These are phyloP conservation scores for Croton setiger DNA, from an alignment of 441 rosid species.

Conservation along the genomic window DNA sequence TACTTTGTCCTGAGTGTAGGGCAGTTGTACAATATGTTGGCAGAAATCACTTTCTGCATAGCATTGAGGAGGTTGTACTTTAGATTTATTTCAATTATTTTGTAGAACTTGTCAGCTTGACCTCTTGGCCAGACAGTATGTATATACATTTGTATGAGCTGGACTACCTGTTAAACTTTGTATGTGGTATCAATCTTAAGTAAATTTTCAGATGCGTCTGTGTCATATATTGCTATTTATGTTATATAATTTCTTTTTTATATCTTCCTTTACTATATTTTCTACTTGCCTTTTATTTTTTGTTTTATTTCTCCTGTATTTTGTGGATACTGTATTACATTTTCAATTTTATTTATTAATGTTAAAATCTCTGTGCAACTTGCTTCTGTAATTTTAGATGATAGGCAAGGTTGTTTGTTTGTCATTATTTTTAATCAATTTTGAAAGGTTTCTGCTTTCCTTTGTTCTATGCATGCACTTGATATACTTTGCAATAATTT, in stretches of 20 bases:
- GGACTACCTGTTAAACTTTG: neutral
- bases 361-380: neutral
- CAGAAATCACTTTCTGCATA: conserved; percentile 75
- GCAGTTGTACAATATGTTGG: conserved; percentile 80
- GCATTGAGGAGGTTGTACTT: conserved; percentile 68
- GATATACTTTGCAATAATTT: too few relatives aligned
- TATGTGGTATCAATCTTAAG: neutral
- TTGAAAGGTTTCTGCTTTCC: neutral
- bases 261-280: neutral
- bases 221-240: neutral
- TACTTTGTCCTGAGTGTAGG: conserved; percentile 96
- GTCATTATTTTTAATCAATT: neutral
- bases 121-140: neutral
- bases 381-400: neutral
- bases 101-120: neutral
- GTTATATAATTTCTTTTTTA: neutral
- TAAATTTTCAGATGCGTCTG: conserved; percentile 4
- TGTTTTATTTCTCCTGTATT: neutral
- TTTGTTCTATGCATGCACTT: too few relatives aligned
- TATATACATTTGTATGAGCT: neutral
- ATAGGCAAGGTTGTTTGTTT: neutral
- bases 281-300: neutral
- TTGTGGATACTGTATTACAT: neutral
- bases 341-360: neutral
- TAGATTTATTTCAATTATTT: conserved; percentile 4